Base-by-base conservation (phyloP, 371 early-diverging fungal genomes). In the Mortierella sp. region DNA sequence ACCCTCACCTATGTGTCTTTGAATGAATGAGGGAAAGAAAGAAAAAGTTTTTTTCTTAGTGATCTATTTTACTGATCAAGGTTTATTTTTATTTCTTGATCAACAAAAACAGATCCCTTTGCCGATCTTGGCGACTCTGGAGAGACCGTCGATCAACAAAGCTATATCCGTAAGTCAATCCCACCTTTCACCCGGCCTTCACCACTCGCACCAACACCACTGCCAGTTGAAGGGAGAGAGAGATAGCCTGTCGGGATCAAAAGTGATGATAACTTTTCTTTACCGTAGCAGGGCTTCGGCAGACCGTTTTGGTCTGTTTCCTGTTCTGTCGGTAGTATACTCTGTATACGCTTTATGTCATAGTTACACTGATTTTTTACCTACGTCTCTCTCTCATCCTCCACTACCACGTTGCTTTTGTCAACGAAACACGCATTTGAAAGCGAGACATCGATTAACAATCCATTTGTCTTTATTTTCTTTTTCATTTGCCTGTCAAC, bases 91-190 rank as follows among this genome's bases (percentile, higher is more conserved):
- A n/a, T 0, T 47, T 61, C 26, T 19, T 29, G 41, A 26, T 50
- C 64, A 13, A 10, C 3, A 52, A 26, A 16, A 40, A 44, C 86
- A 88, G 95, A 95, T 87, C 94, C 95, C 71, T 95, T 96, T 87
- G 94, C 93, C 80, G 94, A 94, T 85, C 91, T 93, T 82, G 94
- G 92, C 68, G 90, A 93, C 68, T 86, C 92, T 55, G 91, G 92
- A 58, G 89, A 88, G 53, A 85, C 85, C 68, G 87, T 82, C 78
- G 86, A 77, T 82, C 85, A 85, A 52, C 85, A 88, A 68, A 92
- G 90, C 65, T 90, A 93, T 85, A 93, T 95, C 82, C 95, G 95
- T 95, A 93, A 87, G 94, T 92, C 44, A 31, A 1, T 39, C 29
- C 43, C 44, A 6, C 45, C n/a, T n/a, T 14, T 61, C 39, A 10